Evolutionary conservation across 129 eudicot species (phyloP).

Genomic region (Lactuca saligna): DNA sequence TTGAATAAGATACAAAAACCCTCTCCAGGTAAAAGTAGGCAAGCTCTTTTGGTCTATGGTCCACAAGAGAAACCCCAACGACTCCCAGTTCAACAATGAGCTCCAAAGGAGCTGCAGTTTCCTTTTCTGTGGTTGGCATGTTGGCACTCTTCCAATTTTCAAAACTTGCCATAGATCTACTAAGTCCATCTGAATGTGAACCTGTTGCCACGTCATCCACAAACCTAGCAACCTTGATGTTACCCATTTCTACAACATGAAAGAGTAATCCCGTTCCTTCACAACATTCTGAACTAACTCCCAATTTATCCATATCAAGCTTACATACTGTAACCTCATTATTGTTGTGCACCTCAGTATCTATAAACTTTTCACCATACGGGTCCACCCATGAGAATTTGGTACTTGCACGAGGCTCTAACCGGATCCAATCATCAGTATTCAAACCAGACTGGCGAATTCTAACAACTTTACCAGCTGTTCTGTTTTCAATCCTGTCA

Average conservation of each 20-base stretch:
- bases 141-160: slow-evolving; percentile 52
- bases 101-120: slow-evolving; percentile 68
- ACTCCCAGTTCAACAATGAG: slow-evolving; percentile 82
- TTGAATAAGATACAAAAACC: slow-evolving; percentile 75
- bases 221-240: slow-evolving; percentile 71
- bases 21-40: slow-evolving; percentile 78
- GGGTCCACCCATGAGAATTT: slow-evolving; percentile 85
- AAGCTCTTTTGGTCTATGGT: slow-evolving; percentile 93
- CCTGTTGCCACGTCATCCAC: slow-evolving; percentile 39
- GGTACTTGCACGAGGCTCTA: slow-evolving; percentile 69
- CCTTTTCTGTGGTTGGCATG: slow-evolving; percentile 41
- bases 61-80: slow-evolving; percentile 85
- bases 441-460: slow-evolving; percentile 81
- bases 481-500: slow-evolving; percentile 88
- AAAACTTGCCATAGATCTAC: slow-evolving; percentile 36
- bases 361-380: slow-evolving; percentile 68
- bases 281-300: slow-evolving; percentile 45
- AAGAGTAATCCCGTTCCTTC: slow-evolving; percentile 50
- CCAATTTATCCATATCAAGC: slow-evolving; percentile 60
- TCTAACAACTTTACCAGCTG: slow-evolving; percentile 50
- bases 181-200: slow-evolving; percentile 37
- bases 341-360: slow-evolving; percentile 46
- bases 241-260: slow-evolving; percentile 63
- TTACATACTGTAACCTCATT: slow-evolving; percentile 34
- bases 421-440: slow-evolving; percentile 58